Evolutionary conservation across 2,329 filamentous ascomycete species (phyloP).

Genomic region (Cylindrodendrum hubeiense): DNA sequence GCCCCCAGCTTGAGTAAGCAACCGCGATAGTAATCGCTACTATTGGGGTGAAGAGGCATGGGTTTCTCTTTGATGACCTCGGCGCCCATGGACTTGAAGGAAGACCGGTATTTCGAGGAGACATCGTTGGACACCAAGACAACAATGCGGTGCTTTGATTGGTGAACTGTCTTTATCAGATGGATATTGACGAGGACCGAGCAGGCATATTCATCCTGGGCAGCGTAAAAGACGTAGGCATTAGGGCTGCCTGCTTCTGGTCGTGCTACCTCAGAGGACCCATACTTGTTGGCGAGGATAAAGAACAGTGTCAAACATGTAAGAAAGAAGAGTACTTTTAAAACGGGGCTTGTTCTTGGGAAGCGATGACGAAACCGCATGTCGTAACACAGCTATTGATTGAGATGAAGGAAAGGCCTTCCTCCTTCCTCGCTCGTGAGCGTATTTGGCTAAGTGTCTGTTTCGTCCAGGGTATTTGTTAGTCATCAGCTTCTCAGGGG

Average conservation of each 20-base stretch:
- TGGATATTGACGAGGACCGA: slow-evolving; percentile 33
- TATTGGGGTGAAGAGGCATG: slow-evolving; percentile 17
- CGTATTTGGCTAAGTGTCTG: background rate
- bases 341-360: background rate
- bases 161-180: slow-evolving; percentile 15
- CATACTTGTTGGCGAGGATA: background rate
- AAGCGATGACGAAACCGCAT: slow-evolving; percentile 7
- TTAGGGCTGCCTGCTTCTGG: slow-evolving; percentile 11
- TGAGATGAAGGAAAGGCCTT: background rate
- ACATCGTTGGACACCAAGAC: slow-evolving; percentile 27
- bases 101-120: slow-evolving; percentile 19
- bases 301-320: background rate
- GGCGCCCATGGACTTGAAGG: slow-evolving; percentile 20
- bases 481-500: too few species aligned
- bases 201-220: slow-evolving; percentile 32
- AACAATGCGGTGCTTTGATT: slow-evolving; percentile 26
- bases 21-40: slow-evolving; percentile 20
- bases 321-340: background rate
- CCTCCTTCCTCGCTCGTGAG: too few species aligned
- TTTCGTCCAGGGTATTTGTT: too few species aligned
- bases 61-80: slow-evolving; percentile 27
- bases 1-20: slow-evolving; percentile 33
- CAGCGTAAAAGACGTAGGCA: slow-evolving; percentile 37
- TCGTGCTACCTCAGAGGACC: background rate
- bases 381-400: background rate